Evolutionary conservation across 164 flowering plant genomes (phyloP), one percentile per base, ranked within the genome.

Genomic region (Amborella trichopoda): DNA sequence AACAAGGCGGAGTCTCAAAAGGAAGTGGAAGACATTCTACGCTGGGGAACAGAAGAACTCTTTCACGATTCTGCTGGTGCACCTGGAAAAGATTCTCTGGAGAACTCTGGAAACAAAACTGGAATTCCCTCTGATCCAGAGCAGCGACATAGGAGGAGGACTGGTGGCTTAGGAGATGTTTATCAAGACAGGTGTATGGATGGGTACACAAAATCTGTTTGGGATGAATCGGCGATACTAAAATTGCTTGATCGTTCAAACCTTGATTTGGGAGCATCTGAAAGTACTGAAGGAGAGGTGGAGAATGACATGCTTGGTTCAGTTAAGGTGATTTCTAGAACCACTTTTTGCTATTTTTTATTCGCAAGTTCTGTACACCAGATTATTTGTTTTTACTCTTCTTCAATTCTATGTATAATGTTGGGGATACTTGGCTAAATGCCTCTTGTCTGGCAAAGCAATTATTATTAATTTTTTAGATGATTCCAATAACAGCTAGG

Each of bases 21-120:
- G 60, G 97, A 93, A 63, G 89, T 93, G 51, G 97, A 93, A 54
- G 99, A 93, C 58, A 84, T 93, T 44, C 63, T 93, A 27, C 73
- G 85, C 14, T 93, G 99, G 99, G 99, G 99, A 50, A 93, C 99
- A 14, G 97, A 93, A 67, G 93, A 93, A 61, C 90, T 93, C 40
- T 93, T 93, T 60, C 68, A 62, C 60, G 84, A 78, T 65, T 69
- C 79, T 54, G 61, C 69, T 53, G 49, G 52, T 46, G 46, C 44
- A 17, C 44, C 28, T 48, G 75, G 61, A 34, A 84, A 82, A 57
- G 83, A 76, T 55, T 41, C 6, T 16, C 58, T 5, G 66, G 87
- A 76, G 44, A 68, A 49, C 53, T 50, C 60, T 54, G 43, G 45
- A 39, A 62, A 46, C 49, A 75, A 71, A 68, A 75, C 66, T 53